These are phyloP conservation scores for Ustilago bromivora DNA, from an alignment of 1,284 basidiomycete genomes.

Conservation along the genomic window DNA sequence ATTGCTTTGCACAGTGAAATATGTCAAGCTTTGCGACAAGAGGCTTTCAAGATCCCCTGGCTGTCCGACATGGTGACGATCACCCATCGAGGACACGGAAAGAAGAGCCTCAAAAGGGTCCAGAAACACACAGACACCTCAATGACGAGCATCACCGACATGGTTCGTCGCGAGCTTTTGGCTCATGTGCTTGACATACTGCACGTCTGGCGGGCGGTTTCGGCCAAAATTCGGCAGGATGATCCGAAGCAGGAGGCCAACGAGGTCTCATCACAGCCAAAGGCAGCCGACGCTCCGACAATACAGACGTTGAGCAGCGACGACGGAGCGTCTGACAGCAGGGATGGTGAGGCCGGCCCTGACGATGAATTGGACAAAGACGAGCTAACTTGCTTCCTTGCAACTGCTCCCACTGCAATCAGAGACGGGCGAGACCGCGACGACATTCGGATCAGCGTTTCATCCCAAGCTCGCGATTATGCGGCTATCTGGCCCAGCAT, in stretches of 20 bases:
- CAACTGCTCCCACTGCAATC: not conserved
- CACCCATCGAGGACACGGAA: not conserved
- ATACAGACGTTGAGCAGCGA: not conserved
- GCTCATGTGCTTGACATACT: constrained; percentile 30
- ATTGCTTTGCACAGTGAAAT: constrained; percentile 19
- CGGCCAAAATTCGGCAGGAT: not conserved
- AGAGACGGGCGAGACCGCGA: not conserved
- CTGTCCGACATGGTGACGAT: constrained; percentile 12
- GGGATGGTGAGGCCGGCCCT: not conserved
- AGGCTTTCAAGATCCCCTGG: constrained; percentile 36
- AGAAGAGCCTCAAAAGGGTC: not conserved
- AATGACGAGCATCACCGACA: not conserved
- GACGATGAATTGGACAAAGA: constrained; percentile 12
- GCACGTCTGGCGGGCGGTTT: constrained; percentile 16
- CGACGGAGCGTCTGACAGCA: not conserved
- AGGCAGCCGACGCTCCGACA: not conserved
- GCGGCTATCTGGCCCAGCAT: constrained; percentile 25
- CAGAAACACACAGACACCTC: not conserved
- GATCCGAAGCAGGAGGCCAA: not conserved
- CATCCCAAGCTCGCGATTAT: not conserved
- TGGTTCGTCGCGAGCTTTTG: constrained; percentile 27
- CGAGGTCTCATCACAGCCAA: not conserved
- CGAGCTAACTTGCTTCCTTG: constrained; percentile 35
- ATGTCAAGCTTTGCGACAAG: constrained; percentile 9
- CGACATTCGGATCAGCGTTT: not conserved